Evolutionary conservation across 495 filamentous ascomycete genomes (phyloP).

Genomic region (Lophiostoma macrostomum): DNA sequence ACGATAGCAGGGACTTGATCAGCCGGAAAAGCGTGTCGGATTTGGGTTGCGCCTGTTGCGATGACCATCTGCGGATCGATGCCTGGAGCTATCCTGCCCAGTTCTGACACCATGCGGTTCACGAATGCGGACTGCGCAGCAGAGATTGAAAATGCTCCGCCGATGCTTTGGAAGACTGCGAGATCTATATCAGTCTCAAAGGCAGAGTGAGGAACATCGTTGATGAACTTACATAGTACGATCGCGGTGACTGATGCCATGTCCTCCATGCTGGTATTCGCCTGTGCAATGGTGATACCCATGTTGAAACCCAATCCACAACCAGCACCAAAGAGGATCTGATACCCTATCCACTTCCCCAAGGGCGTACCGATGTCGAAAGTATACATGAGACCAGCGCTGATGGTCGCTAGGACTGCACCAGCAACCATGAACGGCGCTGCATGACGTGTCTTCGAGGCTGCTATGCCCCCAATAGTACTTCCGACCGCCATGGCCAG

Average conservation of each 20-base stretch:
- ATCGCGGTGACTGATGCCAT: slow-evolving; percentile 3
- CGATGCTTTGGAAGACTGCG: slow-evolving; percentile 15
- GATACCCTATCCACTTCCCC: slow-evolving; percentile 75
- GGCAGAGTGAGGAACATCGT: background rate
- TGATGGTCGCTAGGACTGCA: slow-evolving; percentile 59
- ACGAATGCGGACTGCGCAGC: slow-evolving; percentile 12
- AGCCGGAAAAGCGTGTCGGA: background rate
- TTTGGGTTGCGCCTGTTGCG: background rate
- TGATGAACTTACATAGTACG: slow-evolving; percentile 27
- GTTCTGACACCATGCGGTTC: slow-evolving; percentile 1
- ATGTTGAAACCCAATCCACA: slow-evolving; percentile 48
- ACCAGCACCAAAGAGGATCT: slow-evolving; percentile 66
- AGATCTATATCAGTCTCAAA: background rate
- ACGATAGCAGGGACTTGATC: background rate
- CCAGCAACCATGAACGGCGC: slow-evolving; percentile 67
- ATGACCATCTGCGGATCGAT: background rate
- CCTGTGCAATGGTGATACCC: background rate
- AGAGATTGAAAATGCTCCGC: slow-evolving; percentile 1
- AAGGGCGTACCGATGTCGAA: slow-evolving; percentile 53
- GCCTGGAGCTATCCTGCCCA: background rate
- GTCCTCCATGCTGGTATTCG: background rate
- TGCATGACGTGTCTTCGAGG: slow-evolving; percentile 70
- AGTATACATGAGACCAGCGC: slow-evolving; percentile 67
- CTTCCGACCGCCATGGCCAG: slow-evolving; percentile 59
- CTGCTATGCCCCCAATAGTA: slow-evolving; percentile 58